Evolutionary conservation across 495 filamentous ascomycete genomes (phyloP), one percentile per base, ranked within the genome.

Genomic region (Penicillium lagena): DNA sequence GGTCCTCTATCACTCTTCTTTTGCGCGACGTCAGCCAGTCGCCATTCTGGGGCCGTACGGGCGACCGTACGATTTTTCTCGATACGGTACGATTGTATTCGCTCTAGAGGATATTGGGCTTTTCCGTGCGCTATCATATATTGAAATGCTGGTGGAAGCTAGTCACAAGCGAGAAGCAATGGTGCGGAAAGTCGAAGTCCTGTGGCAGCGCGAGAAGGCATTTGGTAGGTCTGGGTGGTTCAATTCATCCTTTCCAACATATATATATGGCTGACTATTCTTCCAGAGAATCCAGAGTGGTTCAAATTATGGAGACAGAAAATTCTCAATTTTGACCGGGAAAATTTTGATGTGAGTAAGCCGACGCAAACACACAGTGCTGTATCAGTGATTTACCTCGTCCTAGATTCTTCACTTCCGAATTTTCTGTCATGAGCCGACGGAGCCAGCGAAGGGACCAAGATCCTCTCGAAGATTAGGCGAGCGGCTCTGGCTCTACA

Each of bases 101-200:
- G 33, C 36, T 28, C 15, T 43, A 29, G 41, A 43, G 30, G 41
- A 43, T 30, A 37, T 43, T 15, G 41, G 41, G 29, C 33, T 43
- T 12, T 43, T 43, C 33, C 41, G 41, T n/a, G 22, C 22, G 22
- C 12, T 43, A 9, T 33, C 41, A 12, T 43, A 35, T 33, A 43
- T 43, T 28, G 31, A 33, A 43, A 14, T 35, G 22, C 33, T 43
- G n/a, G 41, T 43, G 14, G 32, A 35, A 35, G 40, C 14, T 15
- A 42, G 40, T 12, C 40, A 15, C 12, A 35, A 31, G 12, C 30
- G 41, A 33, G 29, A 15, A 27, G 35, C 17, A 8, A 30, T 22
- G 32, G 41, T 43, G 33, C 41, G 34, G 14, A 10, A 22, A 33
- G 22, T 43, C 14, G 22, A 35, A 14, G 33, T 43, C 22, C 41